Base-by-base conservation (phyloP, 345 rosid species). In the Linum usitatissimum region DNA sequence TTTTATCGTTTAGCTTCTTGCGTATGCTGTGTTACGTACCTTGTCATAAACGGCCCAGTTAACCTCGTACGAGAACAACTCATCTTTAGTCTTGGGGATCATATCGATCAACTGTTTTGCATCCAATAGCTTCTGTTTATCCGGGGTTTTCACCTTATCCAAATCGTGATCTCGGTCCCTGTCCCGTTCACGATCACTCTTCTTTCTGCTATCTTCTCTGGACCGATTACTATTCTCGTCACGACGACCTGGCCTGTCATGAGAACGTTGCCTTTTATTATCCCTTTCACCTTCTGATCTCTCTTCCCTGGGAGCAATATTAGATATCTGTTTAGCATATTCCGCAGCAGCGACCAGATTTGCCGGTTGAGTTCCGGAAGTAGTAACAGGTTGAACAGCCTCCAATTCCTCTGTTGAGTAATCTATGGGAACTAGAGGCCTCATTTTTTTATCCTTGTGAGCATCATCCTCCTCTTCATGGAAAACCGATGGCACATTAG, bases 71-170 rank as follows among this genome's bases (percentile, higher is more conserved):
- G 90, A 83, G 71, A 93, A 93, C 63, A 90, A 74, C 72, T 90
- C 99, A 65, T 90, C 96, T 90, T 93, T 93, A 18, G 94, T 93
- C 78, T 87, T 87, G 10, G 99, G 99, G 70, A 90, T 93, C 85
- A 87, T 90, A 81, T 93, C 99, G 59, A 93, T 93, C 82, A 93
- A 69, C 68, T 93, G 99, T 70, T 93, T 93, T 6, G 97, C 97
- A 79, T 93, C 95, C 77, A 86, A 66, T 70, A 93, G 83, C 71
- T 91, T 91, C 83, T 82, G 87, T 64, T 80, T 90, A 70, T 87
- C 95, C 45, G 85, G 73, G 30, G 78, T 66, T 81, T 81, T 93
- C 60, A 71, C 80, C 68, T 84, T 85, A 66, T 77, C 88, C 10
- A 60, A 64, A 36, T 90, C 96, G 58, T 80, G 89, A 34, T 81